These are phyloP conservation scores for Tricholoma saponaceum DNA, from an alignment of 768 basidiomycete species.

Conservation along the genomic window DNA sequence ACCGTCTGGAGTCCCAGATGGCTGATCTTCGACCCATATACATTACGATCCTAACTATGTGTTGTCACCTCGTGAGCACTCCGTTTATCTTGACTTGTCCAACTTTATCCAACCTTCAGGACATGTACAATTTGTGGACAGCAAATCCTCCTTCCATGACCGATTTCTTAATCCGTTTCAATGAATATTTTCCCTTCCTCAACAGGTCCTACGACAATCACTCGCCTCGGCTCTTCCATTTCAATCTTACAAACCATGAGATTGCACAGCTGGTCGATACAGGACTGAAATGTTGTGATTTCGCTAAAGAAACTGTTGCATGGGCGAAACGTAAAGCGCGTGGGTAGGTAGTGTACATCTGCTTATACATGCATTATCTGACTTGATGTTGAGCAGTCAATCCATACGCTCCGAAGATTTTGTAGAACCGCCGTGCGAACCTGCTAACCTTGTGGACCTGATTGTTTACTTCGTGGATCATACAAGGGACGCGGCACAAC, in stretches of 20 bases:
- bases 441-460: conserved; percentile 12
- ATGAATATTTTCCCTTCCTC: conserved; percentile 36
- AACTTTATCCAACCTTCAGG: conserved; percentile 16
- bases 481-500: conserved; percentile 16
- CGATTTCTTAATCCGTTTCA: conserved; percentile 33
- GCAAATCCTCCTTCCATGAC: conserved; percentile 20
- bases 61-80: conserved; percentile 25
- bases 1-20: conserved; percentile 10
- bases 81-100: neutral
- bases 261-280: conserved; percentile 10
- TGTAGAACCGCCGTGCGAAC: conserved; percentile 7
- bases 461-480: conserved; percentile 21
- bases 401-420: conserved; percentile 15
- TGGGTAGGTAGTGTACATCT: conserved; percentile 10
- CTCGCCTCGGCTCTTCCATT: conserved; percentile 24
- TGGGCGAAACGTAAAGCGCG: conserved; percentile 17
- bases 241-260: conserved; percentile 22
- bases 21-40: conserved; percentile 26
- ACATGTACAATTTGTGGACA: conserved; percentile 31
- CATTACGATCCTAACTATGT: conserved; percentile 23
- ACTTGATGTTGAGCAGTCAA: conserved; percentile 13
- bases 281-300: conserved; percentile 12
- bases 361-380: neutral
- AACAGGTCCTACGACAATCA: conserved; percentile 13
- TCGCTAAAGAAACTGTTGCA: conserved; percentile 15